A percentile compares a stretch with the other conserved stretches of the same genome.
These are phyloP conservation scores for Penicillium sp. DNA, from an alignment of 2,329 filamentous ascomycete species.

Conservation along the genomic window DNA sequence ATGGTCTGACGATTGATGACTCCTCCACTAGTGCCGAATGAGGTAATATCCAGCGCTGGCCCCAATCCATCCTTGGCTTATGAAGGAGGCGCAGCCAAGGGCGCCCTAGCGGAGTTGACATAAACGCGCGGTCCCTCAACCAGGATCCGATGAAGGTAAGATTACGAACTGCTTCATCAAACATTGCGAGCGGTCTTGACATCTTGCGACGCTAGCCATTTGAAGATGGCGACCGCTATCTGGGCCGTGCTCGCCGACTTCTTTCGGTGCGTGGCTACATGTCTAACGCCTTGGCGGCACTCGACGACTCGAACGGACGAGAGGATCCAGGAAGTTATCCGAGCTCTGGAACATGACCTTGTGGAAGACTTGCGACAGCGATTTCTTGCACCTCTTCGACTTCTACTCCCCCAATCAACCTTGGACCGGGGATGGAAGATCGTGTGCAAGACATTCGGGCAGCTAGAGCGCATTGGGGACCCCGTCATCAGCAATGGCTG, in stretches of 20 bases:
- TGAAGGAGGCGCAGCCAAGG: too few species aligned
- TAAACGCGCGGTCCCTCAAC: too few species aligned
- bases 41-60: too few species aligned
- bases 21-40: too few species aligned
- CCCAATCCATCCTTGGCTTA: too few species aligned
- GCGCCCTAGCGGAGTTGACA: too few species aligned
- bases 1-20: too few species aligned
- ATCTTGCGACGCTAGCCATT: too few species aligned
- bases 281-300: not conserved
- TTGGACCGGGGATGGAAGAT: not conserved
- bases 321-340: not conserved
- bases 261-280: not conserved
- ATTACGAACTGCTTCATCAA: not conserved
- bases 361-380: not conserved
- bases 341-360: not conserved
- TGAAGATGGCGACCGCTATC: not conserved
- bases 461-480: not conserved
- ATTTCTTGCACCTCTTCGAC: not conserved
- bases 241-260: not conserved
- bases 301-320: not conserved
- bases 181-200: not conserved
- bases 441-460: not conserved
- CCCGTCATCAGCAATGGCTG: not conserved
- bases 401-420: not conserved
- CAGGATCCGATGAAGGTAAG: not conserved